Base-by-base conservation (phyloP, 257 asterid species). In the Lycium ferocissimum region DNA sequence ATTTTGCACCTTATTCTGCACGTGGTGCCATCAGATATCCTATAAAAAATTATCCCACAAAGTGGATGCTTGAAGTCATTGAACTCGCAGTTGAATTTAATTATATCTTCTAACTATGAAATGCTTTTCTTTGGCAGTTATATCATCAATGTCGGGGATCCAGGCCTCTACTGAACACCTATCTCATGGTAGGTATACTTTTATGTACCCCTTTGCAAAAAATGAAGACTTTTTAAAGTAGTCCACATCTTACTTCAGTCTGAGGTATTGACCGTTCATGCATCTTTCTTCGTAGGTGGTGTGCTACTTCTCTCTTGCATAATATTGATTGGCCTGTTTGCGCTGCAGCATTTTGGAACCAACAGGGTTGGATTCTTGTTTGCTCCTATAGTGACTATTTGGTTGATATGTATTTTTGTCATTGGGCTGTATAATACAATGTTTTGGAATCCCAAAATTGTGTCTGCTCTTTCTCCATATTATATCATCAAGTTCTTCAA, bases 271-370 rank as follows among this genome's bases (percentile, higher is more conserved):
- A 53, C 65, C 37, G 37, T 53, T 67, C 53, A 54, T 59, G 62
- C 58, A 83, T 67, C 85, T 83, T 86, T 82, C 47, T 75, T 78
- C 65, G 49, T 84, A 95, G 99, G 97, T 89, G 92, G 69, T 54
- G 92, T 93, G 80, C 91, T 91, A 84, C 76, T 87, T 87, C 87
- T 96, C 85, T 89, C 95, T 84, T 93, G 98, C 85, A 84, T 88
- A 85, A 93, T 96, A 84, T 89, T 96, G 94, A 92, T 96, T 81
- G 98, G 99, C 61, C 93, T 96, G 71, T 96, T 96, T 87, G 98
- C 99, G 84, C 90, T 96, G 90, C 99, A 96, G 93, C 99, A 96
- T 86, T 87, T 85, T 87, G 99, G 99, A 53, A 96, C 99, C 84
- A 96, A 91, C 84, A 96, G 89, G 91, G 98, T 96, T 43, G 98